A percentile compares a stretch with the other conserved stretches of the same genome.
Evolutionary conservation across 2,329 filamentous ascomycete genomes (phyloP).

Genomic region (Penicillium vulpinum): DNA sequence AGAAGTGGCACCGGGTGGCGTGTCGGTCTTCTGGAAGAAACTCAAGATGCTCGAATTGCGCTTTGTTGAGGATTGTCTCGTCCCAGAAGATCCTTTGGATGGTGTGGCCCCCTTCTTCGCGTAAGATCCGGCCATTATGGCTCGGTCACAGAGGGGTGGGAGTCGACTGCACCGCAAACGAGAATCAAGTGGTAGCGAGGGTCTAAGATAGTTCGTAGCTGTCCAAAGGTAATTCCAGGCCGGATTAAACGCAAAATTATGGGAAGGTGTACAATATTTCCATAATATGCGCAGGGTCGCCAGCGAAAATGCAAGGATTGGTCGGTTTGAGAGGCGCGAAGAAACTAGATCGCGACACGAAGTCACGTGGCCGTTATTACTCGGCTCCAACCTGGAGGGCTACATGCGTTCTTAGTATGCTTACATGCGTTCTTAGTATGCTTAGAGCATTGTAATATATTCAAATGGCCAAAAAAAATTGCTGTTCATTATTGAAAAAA

Average conservation of each 20-base stretch:
- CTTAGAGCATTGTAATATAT: neutral
- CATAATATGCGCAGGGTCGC: neutral
- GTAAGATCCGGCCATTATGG: constrained; percentile 27
- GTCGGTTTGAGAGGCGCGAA: constrained; percentile 7
- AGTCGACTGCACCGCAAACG: neutral
- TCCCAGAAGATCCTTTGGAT: constrained; percentile 15
- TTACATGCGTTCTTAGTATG: neutral
- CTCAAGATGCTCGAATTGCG: constrained; percentile 67
- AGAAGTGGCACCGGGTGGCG: constrained; percentile 50
- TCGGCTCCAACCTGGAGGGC: neutral
- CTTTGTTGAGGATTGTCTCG: constrained; percentile 26
- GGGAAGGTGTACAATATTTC: constrained; percentile 15
- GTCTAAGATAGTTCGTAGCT: neutral
- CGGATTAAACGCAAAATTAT: neutral
- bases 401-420: neutral
- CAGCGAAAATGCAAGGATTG: neutral
- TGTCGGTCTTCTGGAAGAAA: constrained; percentile 71
- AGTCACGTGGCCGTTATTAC: constrained; percentile 22
- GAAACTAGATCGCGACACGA: constrained; percentile 25
- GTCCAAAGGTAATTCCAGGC: neutral
- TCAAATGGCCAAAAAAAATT: neutral
- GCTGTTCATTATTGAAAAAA: constrained; percentile 11
- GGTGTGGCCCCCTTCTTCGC: constrained; percentile 29
- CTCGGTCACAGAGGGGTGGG: neutral
- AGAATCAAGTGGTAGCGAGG: neutral